Evolutionary conservation across 202 grass and related monocot genomes (phyloP), one percentile per base, ranked within the genome.

Genomic region (Cymbopogon flexuosus): DNA sequence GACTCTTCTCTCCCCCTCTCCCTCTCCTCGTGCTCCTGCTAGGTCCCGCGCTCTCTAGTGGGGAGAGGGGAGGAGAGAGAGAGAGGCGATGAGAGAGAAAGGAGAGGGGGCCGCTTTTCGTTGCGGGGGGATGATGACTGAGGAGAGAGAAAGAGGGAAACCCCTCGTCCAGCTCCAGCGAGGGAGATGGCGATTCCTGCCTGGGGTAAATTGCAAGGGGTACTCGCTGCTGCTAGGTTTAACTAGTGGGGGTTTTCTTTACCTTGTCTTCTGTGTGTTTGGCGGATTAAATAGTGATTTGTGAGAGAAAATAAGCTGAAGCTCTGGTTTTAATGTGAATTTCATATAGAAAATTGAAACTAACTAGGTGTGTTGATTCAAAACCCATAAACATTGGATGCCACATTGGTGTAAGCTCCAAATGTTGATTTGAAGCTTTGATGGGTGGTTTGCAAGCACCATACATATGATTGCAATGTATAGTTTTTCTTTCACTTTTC

Each of bases 61-160:
- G 11, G 35, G 85, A 14, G 42, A 4, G 42, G 15, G 21, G 71
- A 14, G 63, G 3, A n/a, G 70, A 29, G 37, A 5, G 76, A 33
- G 69, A 8, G 6, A 8, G 6, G 36, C 35, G 36, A 77, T 36
- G 69, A 41, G 7, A 66, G 6, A 23, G 15, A 35, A 1, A 0
- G 3, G 54, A n/a, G 16, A 15, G 59, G 18, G 72, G 52, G 54
- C 77, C 75, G 76, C 81, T 70, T 87, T 90, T 84, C 47, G 33
- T 69, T n/a, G 35, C 41, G 10, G 13, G 21, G 47, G 1, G 8
- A 8, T 9, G 84, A 74, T 83, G 74, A 86, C n/a, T 39, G 68
- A 81, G 8, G 60, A 84, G 65, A 86, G 82, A 68, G 64, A 81
- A 31, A 76, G 51, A 12, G 24, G 22, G 23, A 47, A 71, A 47